These are phyloP conservation scores for Lipomyces starkeyi DNA, from an alignment of 805 yeast genomes.

Conservation along the genomic window DNA sequence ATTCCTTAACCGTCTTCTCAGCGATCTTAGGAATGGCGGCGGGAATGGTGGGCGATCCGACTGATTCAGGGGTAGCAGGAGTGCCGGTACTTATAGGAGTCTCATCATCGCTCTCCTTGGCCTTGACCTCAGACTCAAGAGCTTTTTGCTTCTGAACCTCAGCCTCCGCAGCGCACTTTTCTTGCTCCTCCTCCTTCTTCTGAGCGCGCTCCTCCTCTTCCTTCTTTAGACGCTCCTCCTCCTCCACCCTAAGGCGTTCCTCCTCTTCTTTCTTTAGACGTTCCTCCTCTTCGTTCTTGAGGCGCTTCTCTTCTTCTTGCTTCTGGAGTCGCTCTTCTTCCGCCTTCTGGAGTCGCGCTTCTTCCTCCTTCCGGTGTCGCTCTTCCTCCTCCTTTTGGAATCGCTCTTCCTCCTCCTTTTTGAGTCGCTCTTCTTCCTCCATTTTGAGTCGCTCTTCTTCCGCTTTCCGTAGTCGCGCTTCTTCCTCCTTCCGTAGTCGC, in stretches of 20 bases:
- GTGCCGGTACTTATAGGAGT: conserved; percentile 33
- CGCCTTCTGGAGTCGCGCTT: conserved; percentile 10
- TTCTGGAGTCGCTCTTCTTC: conserved; percentile 18
- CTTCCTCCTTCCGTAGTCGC: conserved; percentile 17
- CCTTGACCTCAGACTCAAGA: conserved; percentile 16
- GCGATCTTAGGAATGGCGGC: conserved; percentile 18
- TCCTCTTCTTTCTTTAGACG: conserved; percentile 17
- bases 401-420: conserved; percentile 25
- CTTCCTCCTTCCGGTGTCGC: conserved; percentile 21
- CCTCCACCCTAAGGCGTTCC: conserved; percentile 2
- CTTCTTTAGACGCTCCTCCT: conserved; percentile 20
- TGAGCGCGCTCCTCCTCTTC: conserved; percentile 1
- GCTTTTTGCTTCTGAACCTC: conserved; percentile 8
- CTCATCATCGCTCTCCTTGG: conserved; percentile 25
- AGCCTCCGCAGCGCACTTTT: conserved; percentile 8
- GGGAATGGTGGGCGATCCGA: conserved; percentile 31
- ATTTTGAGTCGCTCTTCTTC: background rate
- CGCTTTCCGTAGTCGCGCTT: conserved; percentile 10
- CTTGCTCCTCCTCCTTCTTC: conserved; percentile 10
- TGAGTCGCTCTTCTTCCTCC: conserved; percentile 25
- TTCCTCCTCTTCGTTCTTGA: conserved; percentile 28
- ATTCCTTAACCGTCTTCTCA: conserved; percentile 18
- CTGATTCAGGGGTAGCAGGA: conserved; percentile 32
- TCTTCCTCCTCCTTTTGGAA: conserved; percentile 21
- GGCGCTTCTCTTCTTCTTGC: conserved; percentile 31